Percentiles rank a stretch among this genome's conserved stretches.
Conservation (phyloP, 2,329 filamentous ascomycete genomes). For the Triangularia verruculosa region DNA sequence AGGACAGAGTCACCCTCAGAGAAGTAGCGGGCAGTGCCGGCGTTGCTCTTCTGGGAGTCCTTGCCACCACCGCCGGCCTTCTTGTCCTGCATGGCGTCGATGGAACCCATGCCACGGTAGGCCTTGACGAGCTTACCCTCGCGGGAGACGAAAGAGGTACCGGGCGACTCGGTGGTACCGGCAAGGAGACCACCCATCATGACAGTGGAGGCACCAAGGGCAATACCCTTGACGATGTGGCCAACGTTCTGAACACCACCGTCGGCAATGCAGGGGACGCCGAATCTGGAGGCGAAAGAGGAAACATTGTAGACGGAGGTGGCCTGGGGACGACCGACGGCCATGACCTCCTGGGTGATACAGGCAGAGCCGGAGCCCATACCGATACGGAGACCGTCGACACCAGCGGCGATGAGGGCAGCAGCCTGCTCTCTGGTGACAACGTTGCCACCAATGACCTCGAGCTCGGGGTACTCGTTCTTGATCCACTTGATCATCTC, state of each 20-base stretch:
- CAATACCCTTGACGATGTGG: constrained; percentile 97
- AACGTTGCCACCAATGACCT: constrained; percentile 98
- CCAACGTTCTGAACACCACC: constrained; percentile 98
- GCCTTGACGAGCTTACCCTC: constrained; percentile 99
- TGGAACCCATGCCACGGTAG: constrained; percentile 98
- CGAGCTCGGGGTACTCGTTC: constrained; percentile 75
- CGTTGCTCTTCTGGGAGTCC: constrained; percentile 78
- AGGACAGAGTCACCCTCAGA: constrained; percentile 93
- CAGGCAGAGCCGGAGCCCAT: constrained; percentile 98
- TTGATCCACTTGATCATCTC: constrained; percentile 98
- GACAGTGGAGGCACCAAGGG: constrained; percentile 88
- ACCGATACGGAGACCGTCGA: constrained; percentile 93
- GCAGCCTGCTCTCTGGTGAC: constrained; percentile 97
- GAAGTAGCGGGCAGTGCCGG: constrained; percentile 96
- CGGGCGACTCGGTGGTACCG: constrained; percentile 95
- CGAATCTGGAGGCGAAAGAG: constrained; percentile 85
- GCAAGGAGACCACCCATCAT: constrained; percentile 99
- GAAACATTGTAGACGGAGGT: constrained; percentile 88
- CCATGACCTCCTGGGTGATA: constrained; percentile 99
- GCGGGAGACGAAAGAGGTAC: constrained; percentile 91
- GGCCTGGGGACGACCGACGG: constrained; percentile 92
- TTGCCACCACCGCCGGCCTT: constrained; percentile 76
- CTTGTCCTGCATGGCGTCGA: constrained; percentile 99
- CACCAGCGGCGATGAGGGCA: constrained; percentile 84
- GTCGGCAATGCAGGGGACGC: constrained; percentile 96